phyloP scores from a whole-genome alignment of 371 early-diverging fungal species.

The Mortierella sp. region DNA sequence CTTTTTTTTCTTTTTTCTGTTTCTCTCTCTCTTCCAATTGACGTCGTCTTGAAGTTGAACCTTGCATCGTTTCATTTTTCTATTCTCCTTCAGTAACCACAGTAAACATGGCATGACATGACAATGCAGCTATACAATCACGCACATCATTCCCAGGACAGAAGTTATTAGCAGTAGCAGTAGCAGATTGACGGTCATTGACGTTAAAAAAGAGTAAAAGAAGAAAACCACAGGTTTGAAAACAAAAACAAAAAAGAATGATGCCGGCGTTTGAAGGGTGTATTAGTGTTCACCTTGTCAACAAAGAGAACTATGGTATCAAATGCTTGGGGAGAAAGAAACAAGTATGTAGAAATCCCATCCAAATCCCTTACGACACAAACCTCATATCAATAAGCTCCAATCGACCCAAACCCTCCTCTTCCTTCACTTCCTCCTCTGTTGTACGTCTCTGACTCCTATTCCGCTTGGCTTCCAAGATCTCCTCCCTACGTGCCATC shows the following conservation, averaged over 20 bases:
- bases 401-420: slow-evolving; percentile 40
- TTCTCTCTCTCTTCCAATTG: too few relatives aligned
- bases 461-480: slow-evolving; percentile 21
- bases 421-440: slow-evolving; percentile 53
- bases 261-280: too few relatives aligned
- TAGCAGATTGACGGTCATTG: too few relatives aligned
- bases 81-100: not conserved
- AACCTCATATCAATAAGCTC: slow-evolving; percentile 41
- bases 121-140: too few relatives aligned
- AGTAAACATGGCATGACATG: not conserved
- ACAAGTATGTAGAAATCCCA: too few relatives aligned
- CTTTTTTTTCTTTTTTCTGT: not conserved
- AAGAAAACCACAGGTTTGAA: too few relatives aligned
- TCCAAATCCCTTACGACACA: slow-evolving; percentile 20
- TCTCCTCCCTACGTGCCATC: slow-evolving; percentile 24
- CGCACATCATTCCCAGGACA: too few relatives aligned
- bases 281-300: too few relatives aligned
- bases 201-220: too few relatives aligned
- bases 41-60: too few relatives aligned
- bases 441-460: not conserved
- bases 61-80: not conserved
- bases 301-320: too few relatives aligned
- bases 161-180: too few relatives aligned
- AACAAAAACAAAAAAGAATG: not conserved
- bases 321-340: not conserved